phyloP scores from a whole-genome alignment of 179 eudicot genomes.

The Monotropa hypopitys region DNA sequence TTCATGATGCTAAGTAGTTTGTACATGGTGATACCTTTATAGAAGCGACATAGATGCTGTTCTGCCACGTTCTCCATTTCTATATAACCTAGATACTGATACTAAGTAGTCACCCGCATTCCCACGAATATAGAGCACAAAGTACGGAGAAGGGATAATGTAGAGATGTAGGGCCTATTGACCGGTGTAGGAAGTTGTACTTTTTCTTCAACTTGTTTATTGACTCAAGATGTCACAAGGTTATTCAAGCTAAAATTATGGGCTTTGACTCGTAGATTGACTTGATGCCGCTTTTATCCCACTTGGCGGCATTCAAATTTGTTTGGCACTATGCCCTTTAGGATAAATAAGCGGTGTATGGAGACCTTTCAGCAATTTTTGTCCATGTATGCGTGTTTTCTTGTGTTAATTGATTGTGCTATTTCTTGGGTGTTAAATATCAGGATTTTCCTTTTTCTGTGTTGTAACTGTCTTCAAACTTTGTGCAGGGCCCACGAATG shows the following conservation, averaged over 20 bases:
- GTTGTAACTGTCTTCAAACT: neutral
- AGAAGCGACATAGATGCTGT: neutral
- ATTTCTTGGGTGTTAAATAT: neutral
- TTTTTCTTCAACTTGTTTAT: neutral
- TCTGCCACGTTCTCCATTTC: neutral
- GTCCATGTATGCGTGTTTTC: neutral
- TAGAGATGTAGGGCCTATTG: neutral
- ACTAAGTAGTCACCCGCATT: neutral
- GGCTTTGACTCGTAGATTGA: neutral
- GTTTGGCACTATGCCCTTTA: neutral
- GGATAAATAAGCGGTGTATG: neutral
- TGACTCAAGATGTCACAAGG: neutral
- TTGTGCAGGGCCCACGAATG: constrained; percentile 77
- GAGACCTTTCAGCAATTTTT: neutral
- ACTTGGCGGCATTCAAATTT: neutral
- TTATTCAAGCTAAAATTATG: neutral
- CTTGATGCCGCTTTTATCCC: neutral
- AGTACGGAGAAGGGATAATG: neutral
- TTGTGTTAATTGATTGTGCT: neutral
- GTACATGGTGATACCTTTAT: neutral
- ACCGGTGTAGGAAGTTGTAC: neutral
- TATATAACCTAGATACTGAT: neutral
- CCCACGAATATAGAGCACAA: neutral
- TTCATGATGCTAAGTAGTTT: neutral
- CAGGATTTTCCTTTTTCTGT: neutral